phyloP scores from a whole-genome alignment of 169 alveolate species.

The Eimeria praecox region DNA sequence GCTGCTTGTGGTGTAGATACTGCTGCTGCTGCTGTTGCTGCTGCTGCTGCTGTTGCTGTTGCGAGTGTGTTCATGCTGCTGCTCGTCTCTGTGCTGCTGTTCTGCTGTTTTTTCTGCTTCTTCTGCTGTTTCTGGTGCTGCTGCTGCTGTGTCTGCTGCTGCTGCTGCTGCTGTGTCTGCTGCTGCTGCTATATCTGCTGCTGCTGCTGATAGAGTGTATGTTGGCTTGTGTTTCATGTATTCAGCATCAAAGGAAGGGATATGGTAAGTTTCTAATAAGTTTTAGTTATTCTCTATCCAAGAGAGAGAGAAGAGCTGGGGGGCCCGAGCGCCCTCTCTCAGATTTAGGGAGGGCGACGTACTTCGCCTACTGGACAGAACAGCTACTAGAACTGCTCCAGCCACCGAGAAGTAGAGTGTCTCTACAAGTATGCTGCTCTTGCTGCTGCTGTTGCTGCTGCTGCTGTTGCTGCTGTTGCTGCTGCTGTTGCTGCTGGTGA shows the following conservation, averaged over 20 bases:
- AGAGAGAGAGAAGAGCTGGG: slow-evolving; percentile 96
- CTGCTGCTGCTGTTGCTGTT: slow-evolving; percentile 5
- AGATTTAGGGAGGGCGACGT: slow-evolving; percentile 98
- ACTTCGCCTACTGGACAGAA: slow-evolving; percentile 97
- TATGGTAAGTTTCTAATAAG: slow-evolving; percentile 94
- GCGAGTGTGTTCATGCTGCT: not conserved
- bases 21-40: slow-evolving; percentile 1
- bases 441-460: not conserved
- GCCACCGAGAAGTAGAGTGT: slow-evolving; percentile 79
- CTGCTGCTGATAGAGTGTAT: not conserved
- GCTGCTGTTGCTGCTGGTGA: not conserved
- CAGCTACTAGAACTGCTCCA: slow-evolving; percentile 89
- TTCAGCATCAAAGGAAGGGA: slow-evolving; percentile 94
- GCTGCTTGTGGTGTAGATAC: not conserved
- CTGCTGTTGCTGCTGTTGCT: not conserved
- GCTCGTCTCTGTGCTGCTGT: not conserved
- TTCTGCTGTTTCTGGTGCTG: not conserved
- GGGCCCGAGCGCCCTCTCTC: slow-evolving; percentile 99
- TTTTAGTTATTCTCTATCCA: slow-evolving; percentile 95
- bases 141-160: no score
- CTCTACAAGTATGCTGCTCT: slow-evolving; percentile 85
- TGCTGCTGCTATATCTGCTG: not conserved
- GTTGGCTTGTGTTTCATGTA: no score
- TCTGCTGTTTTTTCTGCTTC: not conserved
- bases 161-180: not conserved